Evolutionary conservation across 1,284 basidiomycete species (phyloP).

Genomic region (Leccinum holopus): DNA sequence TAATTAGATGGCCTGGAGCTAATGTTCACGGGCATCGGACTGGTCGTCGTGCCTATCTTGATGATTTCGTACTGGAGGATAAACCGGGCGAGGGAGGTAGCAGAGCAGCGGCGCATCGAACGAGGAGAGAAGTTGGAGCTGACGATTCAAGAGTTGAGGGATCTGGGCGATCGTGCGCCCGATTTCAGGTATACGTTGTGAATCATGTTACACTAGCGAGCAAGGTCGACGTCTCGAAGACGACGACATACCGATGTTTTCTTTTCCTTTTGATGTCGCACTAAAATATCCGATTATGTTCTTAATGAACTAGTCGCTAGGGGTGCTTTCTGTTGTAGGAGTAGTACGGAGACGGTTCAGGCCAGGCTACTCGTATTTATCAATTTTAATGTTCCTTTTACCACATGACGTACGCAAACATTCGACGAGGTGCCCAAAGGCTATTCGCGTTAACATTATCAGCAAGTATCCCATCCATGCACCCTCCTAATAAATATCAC

Average conservation of each 20-base stretch:
- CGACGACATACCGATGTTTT: background rate
- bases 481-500: background rate
- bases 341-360: background rate
- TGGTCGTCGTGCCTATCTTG: slow-evolving; percentile 50
- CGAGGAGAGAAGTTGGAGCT: slow-evolving; percentile 28
- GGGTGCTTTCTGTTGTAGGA: background rate
- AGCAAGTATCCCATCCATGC: background rate
- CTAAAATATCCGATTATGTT: background rate
- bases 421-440: background rate
- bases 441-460: background rate
- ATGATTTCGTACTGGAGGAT: slow-evolving; percentile 53
- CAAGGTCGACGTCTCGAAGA: background rate
- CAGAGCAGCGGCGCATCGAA: slow-evolving; percentile 32
- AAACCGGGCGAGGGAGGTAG: slow-evolving; percentile 48
- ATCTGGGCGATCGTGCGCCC: slow-evolving; percentile 62
- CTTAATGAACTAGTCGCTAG: background rate
- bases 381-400: background rate
- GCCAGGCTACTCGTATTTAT: background rate
- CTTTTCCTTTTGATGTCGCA: background rate
- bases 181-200: slow-evolving; percentile 63
- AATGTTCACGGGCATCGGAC: slow-evolving; percentile 65
- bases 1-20: slow-evolving; percentile 59
- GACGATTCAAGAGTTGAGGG: slow-evolving; percentile 25
- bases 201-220: slow-evolving; percentile 11
- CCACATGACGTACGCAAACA: background rate